Evolutionary conservation across 1,284 basidiomycete species (phyloP), one percentile per base, ranked within the genome.

Genomic region (Microbotryum scabiosae): DNA sequence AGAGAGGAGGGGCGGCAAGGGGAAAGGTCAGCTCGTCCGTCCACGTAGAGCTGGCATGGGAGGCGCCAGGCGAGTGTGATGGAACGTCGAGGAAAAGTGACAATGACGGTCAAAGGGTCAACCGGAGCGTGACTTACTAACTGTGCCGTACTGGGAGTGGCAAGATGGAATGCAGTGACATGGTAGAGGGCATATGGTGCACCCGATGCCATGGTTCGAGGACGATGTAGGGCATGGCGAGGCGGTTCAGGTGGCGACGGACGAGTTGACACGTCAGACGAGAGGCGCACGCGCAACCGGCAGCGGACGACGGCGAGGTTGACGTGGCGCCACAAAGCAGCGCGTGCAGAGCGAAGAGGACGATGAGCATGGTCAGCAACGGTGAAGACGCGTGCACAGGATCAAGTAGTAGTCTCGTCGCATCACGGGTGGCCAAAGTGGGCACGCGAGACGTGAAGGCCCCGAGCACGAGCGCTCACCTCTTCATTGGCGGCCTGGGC

Each of bases 401-500:
- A n/a, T n/a, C 14, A 1, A 25, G 16, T 30, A 5, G 18, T 25
- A 26, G 25, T 44, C 30, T 46, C 55, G 4, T 45, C 25, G 52
- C 9, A 20, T 10, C 9, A 18, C 54, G 16, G n/a, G 14, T 30
- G 1, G 36, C 20, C 6, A 26, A 12, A 28, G 41, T 43, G 54
- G 36, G 26, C 23, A 16, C 36, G 36, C 9, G 10, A 30, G 23
- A 32, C 18, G 23, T 23, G 23, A 16, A n/a, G 2, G 21, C 12
- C 10, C 20, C 21, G 44, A 16, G 10, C 4, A 18, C 4, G 10
- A 16, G 10, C 21, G 20, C 59, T 49, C 30, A 66, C 64, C 59
- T 66, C 64, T 41, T 66, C 64, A 56, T 66, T 66, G 30, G 63
- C 51, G 32, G 64, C 64, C n/a, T 28, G 25, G 4, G 51, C 54